A percentile compares a stretch with the other conserved stretches of the same genome.
These are phyloP conservation scores for Phoma herbarum DNA, from an alignment of 2,329 filamentous ascomycete genomes.

Conservation along the genomic window DNA sequence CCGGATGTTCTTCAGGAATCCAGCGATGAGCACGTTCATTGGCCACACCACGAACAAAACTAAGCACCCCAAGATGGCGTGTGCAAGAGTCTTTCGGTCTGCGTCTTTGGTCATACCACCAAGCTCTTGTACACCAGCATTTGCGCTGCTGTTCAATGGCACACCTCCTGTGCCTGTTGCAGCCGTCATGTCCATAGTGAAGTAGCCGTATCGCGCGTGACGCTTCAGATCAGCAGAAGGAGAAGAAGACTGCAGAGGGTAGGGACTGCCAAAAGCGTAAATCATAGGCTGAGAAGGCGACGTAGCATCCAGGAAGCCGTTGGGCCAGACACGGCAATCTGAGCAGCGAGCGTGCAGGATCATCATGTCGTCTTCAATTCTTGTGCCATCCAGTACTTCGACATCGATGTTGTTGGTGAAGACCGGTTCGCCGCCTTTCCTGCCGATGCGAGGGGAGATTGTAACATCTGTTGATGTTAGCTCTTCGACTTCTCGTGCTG, in stretches of 20 bases:
- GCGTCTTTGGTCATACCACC: constrained; percentile 36
- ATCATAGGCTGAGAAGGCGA: constrained; percentile 51
- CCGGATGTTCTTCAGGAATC: constrained; percentile 52
- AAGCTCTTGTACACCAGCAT: constrained; percentile 37
- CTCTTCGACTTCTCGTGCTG: not conserved
- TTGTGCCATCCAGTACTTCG: constrained; percentile 41
- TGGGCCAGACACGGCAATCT: constrained; percentile 51
- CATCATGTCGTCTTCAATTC: constrained; percentile 49
- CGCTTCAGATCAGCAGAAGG: constrained; percentile 47
- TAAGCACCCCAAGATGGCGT: constrained; percentile 45
- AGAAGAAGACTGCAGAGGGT: constrained; percentile 39
- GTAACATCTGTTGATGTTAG: constrained; percentile 42
- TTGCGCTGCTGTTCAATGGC: constrained; percentile 34
- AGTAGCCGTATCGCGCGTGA: constrained; percentile 52
- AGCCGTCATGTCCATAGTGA: constrained; percentile 53
- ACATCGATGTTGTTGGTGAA: constrained; percentile 41
- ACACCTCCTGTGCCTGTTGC: constrained; percentile 50
- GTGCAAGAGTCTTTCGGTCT: constrained; percentile 41
- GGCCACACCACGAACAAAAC: constrained; percentile 46
- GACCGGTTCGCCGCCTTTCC: constrained; percentile 48
- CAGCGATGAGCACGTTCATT: constrained; percentile 48
- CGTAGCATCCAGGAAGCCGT: constrained; percentile 47
- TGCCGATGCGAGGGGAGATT: constrained; percentile 49
- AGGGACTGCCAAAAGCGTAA: constrained; percentile 53
- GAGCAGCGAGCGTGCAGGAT: constrained; percentile 51